These are phyloP conservation scores for Leccinum fibrillosum DNA, from an alignment of 768 basidiomycete species.

Conservation along the genomic window DNA sequence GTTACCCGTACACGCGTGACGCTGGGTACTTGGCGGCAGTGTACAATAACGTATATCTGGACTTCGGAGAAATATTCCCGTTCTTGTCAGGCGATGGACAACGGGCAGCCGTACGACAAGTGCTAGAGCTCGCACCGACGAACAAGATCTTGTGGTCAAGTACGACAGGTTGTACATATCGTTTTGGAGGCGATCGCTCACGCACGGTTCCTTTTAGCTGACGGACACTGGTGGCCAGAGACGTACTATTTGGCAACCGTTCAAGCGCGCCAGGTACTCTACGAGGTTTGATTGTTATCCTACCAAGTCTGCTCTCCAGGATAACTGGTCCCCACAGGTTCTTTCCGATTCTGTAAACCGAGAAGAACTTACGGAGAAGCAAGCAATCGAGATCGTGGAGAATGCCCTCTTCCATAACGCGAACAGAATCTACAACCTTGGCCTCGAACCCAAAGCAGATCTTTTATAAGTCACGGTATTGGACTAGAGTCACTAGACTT, in stretches of 20 bases:
- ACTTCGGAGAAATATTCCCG: slow-evolving; percentile 80
- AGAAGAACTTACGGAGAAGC: slow-evolving; percentile 50
- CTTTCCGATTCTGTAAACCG: slow-evolving; percentile 46
- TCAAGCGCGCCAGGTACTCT: slow-evolving; percentile 64
- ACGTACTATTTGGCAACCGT: slow-evolving; percentile 63
- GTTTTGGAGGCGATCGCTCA: neutral
- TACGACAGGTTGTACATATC: slow-evolving; percentile 29
- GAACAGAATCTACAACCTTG: slow-evolving; percentile 59
- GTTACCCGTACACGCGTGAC: slow-evolving; percentile 78
- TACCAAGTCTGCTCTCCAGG: slow-evolving; percentile 22
- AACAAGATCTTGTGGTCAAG: slow-evolving; percentile 84
- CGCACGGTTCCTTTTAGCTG: slow-evolving; percentile 5
- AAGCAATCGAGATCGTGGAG: slow-evolving; percentile 53
- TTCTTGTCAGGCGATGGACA: slow-evolving; percentile 64
- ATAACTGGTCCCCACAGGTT: slow-evolving; percentile 56
- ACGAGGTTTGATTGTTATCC: slow-evolving; percentile 40
- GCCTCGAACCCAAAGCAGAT: slow-evolving; percentile 34
- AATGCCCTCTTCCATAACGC: slow-evolving; percentile 66
- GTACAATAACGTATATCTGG: slow-evolving; percentile 72
- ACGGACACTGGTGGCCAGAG: slow-evolving; percentile 62
- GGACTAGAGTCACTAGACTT: neutral
- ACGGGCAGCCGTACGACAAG: slow-evolving; percentile 51
- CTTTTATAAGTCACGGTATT: slow-evolving; percentile 1
- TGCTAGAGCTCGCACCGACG: slow-evolving; percentile 69
- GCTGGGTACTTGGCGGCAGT: slow-evolving; percentile 73